A percentile compares a stretch with the other conserved stretches of the same genome.
Evolutionary conservation across 495 filamentous ascomycete species (phyloP).

Genomic region (Penicillium odoratum): DNA sequence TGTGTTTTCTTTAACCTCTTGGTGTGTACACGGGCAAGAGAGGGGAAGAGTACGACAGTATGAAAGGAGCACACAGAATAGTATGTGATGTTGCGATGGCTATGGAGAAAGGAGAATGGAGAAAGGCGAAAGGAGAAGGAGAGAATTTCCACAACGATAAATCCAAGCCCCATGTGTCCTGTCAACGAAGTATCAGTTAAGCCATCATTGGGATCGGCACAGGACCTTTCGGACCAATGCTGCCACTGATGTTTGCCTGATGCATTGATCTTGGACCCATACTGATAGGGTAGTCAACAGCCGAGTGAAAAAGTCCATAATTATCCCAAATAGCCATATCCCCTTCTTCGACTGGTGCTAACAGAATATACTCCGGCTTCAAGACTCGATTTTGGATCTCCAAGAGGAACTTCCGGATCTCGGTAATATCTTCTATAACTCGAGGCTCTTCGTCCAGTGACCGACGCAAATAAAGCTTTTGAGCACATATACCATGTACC

Average conservation of each 20-base stretch:
- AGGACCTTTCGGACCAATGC: constrained; percentile 15
- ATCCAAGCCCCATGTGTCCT: too few relatives aligned
- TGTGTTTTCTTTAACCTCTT: too few relatives aligned
- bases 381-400: background rate
- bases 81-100: too few relatives aligned
- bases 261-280: constrained; percentile 37
- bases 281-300: constrained; percentile 33
- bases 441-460: background rate
- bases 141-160: too few relatives aligned
- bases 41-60: too few relatives aligned
- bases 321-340: constrained; percentile 39
- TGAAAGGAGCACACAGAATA: too few relatives aligned
- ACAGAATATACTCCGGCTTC: background rate
- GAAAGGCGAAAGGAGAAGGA: too few relatives aligned
- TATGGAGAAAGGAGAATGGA: too few relatives aligned
- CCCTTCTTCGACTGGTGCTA: constrained; percentile 27
- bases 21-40: too few relatives aligned
- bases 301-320: constrained; percentile 35
- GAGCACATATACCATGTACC: constrained; percentile 24
- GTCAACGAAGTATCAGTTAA: background rate
- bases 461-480: constrained; percentile 1
- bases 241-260: constrained; percentile 33
- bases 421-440: background rate
- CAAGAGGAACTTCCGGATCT: background rate
- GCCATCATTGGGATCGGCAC: constrained; percentile 9